Evolutionary conservation across 2,329 filamentous ascomycete genomes (phyloP), one percentile per base, ranked within the genome.

Genomic region (Dothistroma pini): DNA sequence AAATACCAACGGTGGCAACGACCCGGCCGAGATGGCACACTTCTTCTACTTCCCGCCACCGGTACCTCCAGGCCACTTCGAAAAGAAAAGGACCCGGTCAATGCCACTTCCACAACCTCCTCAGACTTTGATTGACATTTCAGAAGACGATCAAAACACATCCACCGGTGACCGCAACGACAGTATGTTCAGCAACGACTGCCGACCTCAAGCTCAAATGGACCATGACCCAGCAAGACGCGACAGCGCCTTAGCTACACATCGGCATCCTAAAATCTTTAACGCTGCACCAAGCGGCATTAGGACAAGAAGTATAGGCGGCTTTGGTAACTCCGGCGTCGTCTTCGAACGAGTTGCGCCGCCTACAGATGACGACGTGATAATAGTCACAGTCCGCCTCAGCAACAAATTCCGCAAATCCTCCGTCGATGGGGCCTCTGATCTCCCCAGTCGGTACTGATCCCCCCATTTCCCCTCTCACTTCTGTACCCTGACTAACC

Each of bases 311-410:
- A 63, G 59, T 2, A 44, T 61, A 50, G 57, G 51, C 48, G 57
- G 56, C 47, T 65, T 60, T 52, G 61, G 63, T 29, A 55, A 64
- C 21, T 61, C 63, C 16, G 61, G 63, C n/a, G 59, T 68, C 6
- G 58, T 66, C 44, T 64, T 66, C 52, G 66, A 68, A 60, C 63
- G 66, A 34, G 61, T 59, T 21, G 56, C 62, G 48, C 55, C 61
- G 25, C 60, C 61, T 5, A 56, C 56, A 25, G 70, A 71, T 32
- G 63, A 71, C 56, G 70, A 71, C 47, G 59, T 72, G 41, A 71
- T 72, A 16, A 63, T 71, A 56, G 69, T 70, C 8, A 67, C 63
- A 0, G 70, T 72, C 10, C 59, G 63, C 41, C 35, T 71, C 3
- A 60, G 57, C 25, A 66, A 62, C 38, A 53, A 56, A 25, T 66